Percentiles rank a stretch among this genome's conserved stretches.
Evolutionary conservation across 768 basidiomycete species (phyloP).

Genomic region (Lanmaoa pseudosensibilis): DNA sequence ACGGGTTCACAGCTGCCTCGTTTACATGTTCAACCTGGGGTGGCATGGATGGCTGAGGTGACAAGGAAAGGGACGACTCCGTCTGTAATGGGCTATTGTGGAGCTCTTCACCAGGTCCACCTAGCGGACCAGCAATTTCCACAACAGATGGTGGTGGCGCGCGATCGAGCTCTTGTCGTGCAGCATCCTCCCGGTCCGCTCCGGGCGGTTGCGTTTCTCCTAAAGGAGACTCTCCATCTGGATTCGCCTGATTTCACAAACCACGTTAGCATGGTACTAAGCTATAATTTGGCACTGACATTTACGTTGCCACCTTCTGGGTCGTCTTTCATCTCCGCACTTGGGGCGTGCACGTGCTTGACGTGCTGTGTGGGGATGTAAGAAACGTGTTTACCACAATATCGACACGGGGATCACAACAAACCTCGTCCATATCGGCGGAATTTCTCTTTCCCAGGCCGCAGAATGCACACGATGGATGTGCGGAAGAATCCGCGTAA

Average conservation of each 20-base stretch:
- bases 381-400: slow-evolving; percentile 2
- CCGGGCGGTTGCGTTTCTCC: not conserved
- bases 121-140: not conserved
- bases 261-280: slow-evolving; percentile 3
- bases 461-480: slow-evolving; percentile 24
- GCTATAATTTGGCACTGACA: not conserved
- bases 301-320: not conserved
- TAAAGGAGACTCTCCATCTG: not conserved
- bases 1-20: not conserved
- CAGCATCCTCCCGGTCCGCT: not conserved
- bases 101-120: not conserved
- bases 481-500: slow-evolving; percentile 22
- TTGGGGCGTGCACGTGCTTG: slow-evolving; percentile 10
- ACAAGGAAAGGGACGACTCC: slow-evolving; percentile 1
- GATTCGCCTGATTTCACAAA: slow-evolving; percentile 3
- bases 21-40: not conserved
- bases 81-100: not conserved
- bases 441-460: slow-evolving; percentile 14
- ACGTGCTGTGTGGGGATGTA: slow-evolving; percentile 20
- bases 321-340: slow-evolving; percentile 2
- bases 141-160: not conserved
- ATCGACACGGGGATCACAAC: not conserved
- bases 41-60: not conserved
- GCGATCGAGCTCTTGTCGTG: not conserved
- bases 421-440: slow-evolving; percentile 23